Evolutionary conservation across 106 monocot genomes (phyloP).

Genomic region (Dioscorea alata): DNA sequence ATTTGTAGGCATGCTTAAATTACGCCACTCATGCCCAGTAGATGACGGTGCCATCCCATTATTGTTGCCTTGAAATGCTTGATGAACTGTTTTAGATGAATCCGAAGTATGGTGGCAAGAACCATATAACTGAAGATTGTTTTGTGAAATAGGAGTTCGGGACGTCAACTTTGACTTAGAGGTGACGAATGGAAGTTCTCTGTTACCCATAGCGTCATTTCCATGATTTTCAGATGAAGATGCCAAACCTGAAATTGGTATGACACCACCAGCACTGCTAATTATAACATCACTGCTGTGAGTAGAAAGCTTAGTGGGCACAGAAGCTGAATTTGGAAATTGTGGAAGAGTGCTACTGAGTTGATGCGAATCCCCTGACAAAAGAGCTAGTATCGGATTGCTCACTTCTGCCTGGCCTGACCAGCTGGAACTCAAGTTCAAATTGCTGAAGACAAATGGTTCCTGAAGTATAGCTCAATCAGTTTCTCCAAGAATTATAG

Average conservation of each 20-base stretch:
- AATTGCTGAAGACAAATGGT: slow-evolving; percentile 15
- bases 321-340: slow-evolving; percentile 10
- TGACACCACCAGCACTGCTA: slow-evolving; percentile 9
- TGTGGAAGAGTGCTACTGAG: slow-evolving; percentile 16
- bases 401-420: slow-evolving; percentile 22
- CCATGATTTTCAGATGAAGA: slow-evolving; percentile 14
- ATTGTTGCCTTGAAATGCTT: slow-evolving; percentile 17
- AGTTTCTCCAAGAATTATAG: slow-evolving; percentile 11
- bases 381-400: slow-evolving; percentile 42
- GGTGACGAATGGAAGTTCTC: slow-evolving; percentile 14
- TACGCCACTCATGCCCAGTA: neutral
- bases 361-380: slow-evolving; percentile 27
- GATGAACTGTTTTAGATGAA: slow-evolving; percentile 7
- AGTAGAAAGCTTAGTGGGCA: slow-evolving; percentile 13
- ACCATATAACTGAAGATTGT: slow-evolving; percentile 17
- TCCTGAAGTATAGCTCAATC: slow-evolving; percentile 21
- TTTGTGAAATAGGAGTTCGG: slow-evolving; percentile 9
- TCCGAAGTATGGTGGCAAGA: slow-evolving; percentile 14
- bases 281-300: slow-evolving; percentile 10
- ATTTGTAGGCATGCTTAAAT: slow-evolving; percentile 7
- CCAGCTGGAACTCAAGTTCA: slow-evolving; percentile 26
- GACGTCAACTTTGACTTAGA: slow-evolving; percentile 8
- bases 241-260: slow-evolving; percentile 15
- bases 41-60: slow-evolving; percentile 6
- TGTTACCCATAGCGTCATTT: slow-evolving; percentile 15